These are phyloP conservation scores for Suillus sp. DNA, from an alignment of 768 basidiomycete genomes.

Conservation along the genomic window DNA sequence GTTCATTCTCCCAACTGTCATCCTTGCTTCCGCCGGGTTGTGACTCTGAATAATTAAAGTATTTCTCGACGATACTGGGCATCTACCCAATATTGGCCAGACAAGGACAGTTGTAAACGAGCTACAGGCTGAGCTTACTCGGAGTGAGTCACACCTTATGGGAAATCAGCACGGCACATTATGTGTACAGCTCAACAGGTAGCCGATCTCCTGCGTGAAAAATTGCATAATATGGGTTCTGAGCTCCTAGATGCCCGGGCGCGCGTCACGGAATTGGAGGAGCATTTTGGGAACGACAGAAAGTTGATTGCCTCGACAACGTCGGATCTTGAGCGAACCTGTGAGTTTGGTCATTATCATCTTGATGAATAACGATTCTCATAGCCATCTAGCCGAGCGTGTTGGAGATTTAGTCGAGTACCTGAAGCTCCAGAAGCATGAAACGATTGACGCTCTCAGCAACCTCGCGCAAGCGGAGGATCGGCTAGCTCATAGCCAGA, in stretches of 20 bases:
- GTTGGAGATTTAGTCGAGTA: constrained; percentile 26
- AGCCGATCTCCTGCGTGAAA: constrained; percentile 49
- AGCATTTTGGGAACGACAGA: constrained; percentile 22
- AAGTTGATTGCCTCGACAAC: constrained; percentile 24
- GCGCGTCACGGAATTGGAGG: constrained; percentile 42
- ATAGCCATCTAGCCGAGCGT: constrained; percentile 21
- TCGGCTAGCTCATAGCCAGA: constrained; percentile 24
- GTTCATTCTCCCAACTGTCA: constrained; percentile 6
- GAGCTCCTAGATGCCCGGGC: constrained; percentile 46
- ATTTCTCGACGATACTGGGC: constrained; percentile 30
- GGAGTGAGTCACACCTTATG: constrained; percentile 28
- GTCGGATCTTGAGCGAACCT: constrained; percentile 28
- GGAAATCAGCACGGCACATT: constrained; percentile 8
- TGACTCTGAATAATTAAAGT: constrained; percentile 30
- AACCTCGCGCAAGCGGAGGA: constrained; percentile 31
- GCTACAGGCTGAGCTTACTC: constrained; percentile 37
- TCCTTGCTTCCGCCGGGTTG: neutral
- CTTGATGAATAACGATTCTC: constrained; percentile 20
- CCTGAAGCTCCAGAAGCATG: constrained; percentile 32
- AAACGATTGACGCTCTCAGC: constrained; percentile 26
- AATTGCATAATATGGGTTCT: constrained; percentile 42
- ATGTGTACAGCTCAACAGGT: constrained; percentile 48
- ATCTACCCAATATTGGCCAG: constrained; percentile 27
- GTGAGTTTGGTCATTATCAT: constrained; percentile 18
- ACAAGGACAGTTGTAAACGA: constrained; percentile 35